These are phyloP conservation scores for Caryopteris hybrid DNA, from an alignment of 305 asterid species.

Conservation along the genomic window DNA sequence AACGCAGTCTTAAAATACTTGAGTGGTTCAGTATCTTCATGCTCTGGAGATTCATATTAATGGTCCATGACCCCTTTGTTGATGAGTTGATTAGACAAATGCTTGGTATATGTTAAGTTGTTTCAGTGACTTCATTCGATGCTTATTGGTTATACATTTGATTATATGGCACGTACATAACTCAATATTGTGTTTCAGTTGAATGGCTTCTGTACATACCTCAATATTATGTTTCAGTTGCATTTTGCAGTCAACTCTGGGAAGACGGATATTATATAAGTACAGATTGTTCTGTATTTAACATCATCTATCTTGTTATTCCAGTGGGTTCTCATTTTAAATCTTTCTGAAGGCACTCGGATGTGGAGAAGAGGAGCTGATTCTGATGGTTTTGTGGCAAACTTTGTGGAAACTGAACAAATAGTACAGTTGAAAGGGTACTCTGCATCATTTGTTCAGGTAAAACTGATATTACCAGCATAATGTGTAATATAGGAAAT, in stretches of 20 bases:
- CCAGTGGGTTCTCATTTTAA: constrained; percentile 24
- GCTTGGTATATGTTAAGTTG: no score
- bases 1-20: no score
- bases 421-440: constrained; percentile 60
- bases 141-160: no score
- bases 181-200: no score
- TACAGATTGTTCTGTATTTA: constrained; percentile 1
- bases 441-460: constrained; percentile 90
- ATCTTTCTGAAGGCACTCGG: constrained; percentile 67
- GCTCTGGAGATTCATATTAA: neutral
- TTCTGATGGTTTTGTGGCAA: constrained; percentile 93
- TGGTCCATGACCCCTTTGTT: neutral
- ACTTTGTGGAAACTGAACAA: constrained; percentile 94
- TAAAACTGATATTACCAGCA: constrained; percentile 7
- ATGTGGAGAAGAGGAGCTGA: constrained; percentile 99
- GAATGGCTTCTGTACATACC: no score
- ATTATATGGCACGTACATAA: neutral
- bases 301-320: constrained; percentile 19
- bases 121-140: no score
- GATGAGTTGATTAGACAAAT: no score
- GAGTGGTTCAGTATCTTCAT: neutral
- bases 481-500: no score
- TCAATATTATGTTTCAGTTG: neutral
- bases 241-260: constrained; percentile 1
- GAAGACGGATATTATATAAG: neutral